Conservation (phyloP, 345 rosid genomes). For the Microcos paniculata region DNA sequence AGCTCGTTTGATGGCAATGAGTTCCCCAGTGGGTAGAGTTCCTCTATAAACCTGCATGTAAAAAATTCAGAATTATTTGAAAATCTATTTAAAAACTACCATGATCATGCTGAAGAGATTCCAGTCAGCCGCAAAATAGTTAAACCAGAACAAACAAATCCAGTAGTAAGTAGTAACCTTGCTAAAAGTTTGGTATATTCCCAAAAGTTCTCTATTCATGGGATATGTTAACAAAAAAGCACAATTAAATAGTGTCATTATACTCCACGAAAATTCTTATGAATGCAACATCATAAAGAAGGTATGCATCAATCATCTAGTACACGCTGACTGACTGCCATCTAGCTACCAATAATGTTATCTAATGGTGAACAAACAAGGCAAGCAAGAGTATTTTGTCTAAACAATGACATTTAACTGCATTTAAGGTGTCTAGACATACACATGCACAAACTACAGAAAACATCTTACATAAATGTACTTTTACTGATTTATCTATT, state of each 20-base stretch:
- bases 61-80: slow-evolving; percentile 2
- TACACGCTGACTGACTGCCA: neutral
- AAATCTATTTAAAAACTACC: too few relatives aligned
- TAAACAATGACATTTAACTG: neutral
- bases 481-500: neutral
- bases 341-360: too few relatives aligned
- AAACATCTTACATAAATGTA: neutral
- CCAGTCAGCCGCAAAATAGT: neutral
- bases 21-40: slow-evolving; percentile 48
- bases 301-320: neutral
- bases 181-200: too few relatives aligned
- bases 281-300: neutral
- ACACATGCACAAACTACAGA: too few relatives aligned
- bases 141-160: neutral
- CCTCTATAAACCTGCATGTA: slow-evolving; percentile 73
- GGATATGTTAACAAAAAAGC: neutral
- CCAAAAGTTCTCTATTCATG: neutral
- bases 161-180: too few relatives aligned
- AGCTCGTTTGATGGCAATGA: slow-evolving; percentile 79
- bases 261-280: neutral
- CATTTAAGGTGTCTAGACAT: too few relatives aligned
- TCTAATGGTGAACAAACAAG: too few relatives aligned
- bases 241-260: neutral
- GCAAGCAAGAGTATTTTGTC: too few relatives aligned
- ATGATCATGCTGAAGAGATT: neutral